These are phyloP conservation scores for Lizanozyma gosingica DNA, from an alignment of 1,139 yeast genomes.

Conservation along the genomic window DNA sequence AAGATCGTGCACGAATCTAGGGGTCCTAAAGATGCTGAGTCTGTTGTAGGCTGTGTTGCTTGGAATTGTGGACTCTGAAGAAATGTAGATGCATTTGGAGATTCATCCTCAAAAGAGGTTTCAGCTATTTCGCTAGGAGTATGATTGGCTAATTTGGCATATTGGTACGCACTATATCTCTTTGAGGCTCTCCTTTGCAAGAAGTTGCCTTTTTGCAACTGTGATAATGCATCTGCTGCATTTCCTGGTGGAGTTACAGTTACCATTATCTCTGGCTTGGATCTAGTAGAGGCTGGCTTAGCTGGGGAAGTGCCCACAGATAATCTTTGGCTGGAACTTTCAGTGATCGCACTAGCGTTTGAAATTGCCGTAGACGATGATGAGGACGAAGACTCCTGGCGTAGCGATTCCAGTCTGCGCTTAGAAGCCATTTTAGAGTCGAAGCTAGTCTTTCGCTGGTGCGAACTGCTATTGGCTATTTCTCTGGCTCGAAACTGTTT, in stretches of 20 bases:
- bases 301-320: background rate
- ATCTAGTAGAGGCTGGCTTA: conserved; percentile 1
- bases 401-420: background rate
- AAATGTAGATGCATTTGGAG: background rate
- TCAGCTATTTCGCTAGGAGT: conserved; percentile 18
- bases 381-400: background rate
- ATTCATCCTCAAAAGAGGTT: conserved; percentile 4
- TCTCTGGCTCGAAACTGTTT: conserved; percentile 43
- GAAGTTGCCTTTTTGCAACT: conserved; percentile 72
- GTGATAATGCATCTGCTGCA: conserved; percentile 51
- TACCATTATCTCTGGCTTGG: conserved; percentile 4
- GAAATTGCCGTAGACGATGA: background rate
- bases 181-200: conserved; percentile 87
- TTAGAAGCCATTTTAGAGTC: background rate
- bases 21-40: conserved; percentile 1
- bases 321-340: background rate
- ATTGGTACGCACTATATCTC: conserved; percentile 88
- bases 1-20: conserved; percentile 22
- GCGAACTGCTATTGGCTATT: background rate
- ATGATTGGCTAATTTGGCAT: conserved; percentile 63
- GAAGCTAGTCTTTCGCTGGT: background rate
- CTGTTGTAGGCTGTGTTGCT: conserved; percentile 1
- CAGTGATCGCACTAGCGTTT: background rate
- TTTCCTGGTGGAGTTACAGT: background rate
- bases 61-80: conserved; percentile 1